Conservation (phyloP, 306 rosid genomes). For the Quercus robur region DNA sequence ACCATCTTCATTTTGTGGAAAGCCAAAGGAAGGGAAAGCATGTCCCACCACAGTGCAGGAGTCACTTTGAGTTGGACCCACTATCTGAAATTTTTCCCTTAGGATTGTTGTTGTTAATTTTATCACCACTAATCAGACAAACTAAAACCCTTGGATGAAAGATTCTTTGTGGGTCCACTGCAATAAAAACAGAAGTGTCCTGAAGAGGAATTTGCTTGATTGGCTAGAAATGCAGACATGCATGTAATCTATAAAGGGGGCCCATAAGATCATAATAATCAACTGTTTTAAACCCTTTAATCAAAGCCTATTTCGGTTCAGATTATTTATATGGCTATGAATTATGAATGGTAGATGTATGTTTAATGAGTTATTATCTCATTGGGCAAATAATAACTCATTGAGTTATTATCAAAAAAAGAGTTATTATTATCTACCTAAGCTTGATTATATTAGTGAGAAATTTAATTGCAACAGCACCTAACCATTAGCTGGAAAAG, state of each 20-base stretch:
- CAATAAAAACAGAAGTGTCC: not conserved
- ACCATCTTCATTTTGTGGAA: slow-evolving; percentile 17
- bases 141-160: slow-evolving; percentile 15
- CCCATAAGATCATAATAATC: not conserved
- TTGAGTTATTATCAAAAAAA: too few relatives aligned
- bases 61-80: slow-evolving; percentile 27
- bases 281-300: not conserved
- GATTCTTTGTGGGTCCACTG: slow-evolving; percentile 26
- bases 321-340: too few relatives aligned
- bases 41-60: not conserved
- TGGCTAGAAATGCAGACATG: not conserved
- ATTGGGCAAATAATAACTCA: too few relatives aligned
- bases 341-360: too few relatives aligned
- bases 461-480: not conserved
- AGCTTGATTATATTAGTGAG: not conserved
- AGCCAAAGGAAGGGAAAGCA: slow-evolving; percentile 4
- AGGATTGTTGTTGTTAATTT: not conserved
- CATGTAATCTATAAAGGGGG: not conserved
- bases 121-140: slow-evolving; percentile 27
- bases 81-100: slow-evolving; percentile 1
- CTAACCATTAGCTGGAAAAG: slow-evolving; percentile 10
- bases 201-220: not conserved
- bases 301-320: not conserved
- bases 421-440: not conserved
- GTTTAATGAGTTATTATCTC: not conserved